A percentile compares a stretch with the other conserved stretches of the same genome.
Evolutionary conservation across 2,329 filamentous ascomycete genomes (phyloP).

Genomic region (Aspergillus fijiensis): DNA sequence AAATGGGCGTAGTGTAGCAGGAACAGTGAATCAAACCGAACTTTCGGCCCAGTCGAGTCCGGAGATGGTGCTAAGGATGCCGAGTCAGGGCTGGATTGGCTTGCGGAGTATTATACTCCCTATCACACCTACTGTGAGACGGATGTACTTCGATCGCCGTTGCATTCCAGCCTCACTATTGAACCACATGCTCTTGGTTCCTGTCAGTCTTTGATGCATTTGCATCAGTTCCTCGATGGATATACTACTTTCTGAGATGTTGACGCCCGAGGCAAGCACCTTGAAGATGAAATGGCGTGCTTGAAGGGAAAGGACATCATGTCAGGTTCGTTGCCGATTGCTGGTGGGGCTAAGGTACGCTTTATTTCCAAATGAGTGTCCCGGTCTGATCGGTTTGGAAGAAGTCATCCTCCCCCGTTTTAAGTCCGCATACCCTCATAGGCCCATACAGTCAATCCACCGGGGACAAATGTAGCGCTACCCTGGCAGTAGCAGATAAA

Average conservation of each 20-base stretch:
- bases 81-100: slow-evolving; percentile 6
- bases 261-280: background rate
- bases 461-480: background rate
- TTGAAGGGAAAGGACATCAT: slow-evolving; percentile 11
- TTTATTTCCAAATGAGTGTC: slow-evolving; percentile 35
- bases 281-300: background rate
- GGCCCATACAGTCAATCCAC: background rate
- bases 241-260: background rate
- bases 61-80: slow-evolving; percentile 17
- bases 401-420: slow-evolving; percentile 7
- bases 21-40: slow-evolving; percentile 18
- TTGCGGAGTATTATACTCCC: slow-evolving; percentile 5
- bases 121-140: background rate
- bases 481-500: slow-evolving; percentile 1
- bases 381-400: slow-evolving; percentile 29
- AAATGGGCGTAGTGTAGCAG: slow-evolving; percentile 3
- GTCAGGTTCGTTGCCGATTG: slow-evolving; percentile 25
- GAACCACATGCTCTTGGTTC: background rate
- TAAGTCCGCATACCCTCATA: slow-evolving; percentile 4
- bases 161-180: background rate
- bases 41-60: slow-evolving; percentile 23
- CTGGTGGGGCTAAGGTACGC: slow-evolving; percentile 29
- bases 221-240: background rate
- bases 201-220: background rate
- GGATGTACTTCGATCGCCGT: background rate